phyloP scores from a whole-genome alignment of 1,284 basidiomycete genomes.

The Marasmius fiardii region DNA sequence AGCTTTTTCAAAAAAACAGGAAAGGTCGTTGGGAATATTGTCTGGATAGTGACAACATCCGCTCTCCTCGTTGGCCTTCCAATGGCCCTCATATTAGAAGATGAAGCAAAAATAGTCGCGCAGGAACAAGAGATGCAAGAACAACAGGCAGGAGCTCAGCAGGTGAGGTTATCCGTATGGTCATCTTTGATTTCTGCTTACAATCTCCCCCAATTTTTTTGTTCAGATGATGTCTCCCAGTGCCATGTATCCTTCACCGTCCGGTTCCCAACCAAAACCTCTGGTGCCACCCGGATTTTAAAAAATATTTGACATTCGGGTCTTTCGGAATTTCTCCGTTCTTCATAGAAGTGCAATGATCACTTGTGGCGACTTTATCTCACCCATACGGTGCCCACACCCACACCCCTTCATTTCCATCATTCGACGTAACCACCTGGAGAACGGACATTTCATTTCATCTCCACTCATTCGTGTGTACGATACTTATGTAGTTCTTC shows the following conservation, averaged over 20 bases:
- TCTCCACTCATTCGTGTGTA: conserved; percentile 6
- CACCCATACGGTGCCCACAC: background rate
- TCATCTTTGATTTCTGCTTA: conserved; percentile 15
- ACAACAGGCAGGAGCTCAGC: conserved; percentile 89
- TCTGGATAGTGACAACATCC: conserved; percentile 94
- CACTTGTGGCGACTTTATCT: background rate
- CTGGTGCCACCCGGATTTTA: conserved; percentile 77
- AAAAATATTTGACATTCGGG: conserved; percentile 11
- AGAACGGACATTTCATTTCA: background rate
- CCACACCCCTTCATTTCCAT: background rate
- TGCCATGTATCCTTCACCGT: conserved; percentile 48
- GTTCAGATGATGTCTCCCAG: conserved; percentile 66
- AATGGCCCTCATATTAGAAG: conserved; percentile 90
- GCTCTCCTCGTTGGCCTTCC: conserved; percentile 93
- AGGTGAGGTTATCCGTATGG: conserved; percentile 42
- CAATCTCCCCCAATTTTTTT: conserved; percentile 2
- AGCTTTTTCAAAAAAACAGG: conserved; percentile 62
- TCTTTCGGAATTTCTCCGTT: background rate
- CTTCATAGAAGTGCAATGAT: background rate
- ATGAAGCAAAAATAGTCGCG: conserved; percentile 90
- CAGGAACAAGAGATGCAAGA: conserved; percentile 96
- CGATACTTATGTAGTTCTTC: background rate
- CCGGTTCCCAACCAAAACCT: conserved; percentile 53
- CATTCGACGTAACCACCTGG: background rate
- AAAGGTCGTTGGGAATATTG: conserved; percentile 81